Conservation (phyloP, 2,329 filamentous ascomycete species). For the Hypomyces rosellus region DNA sequence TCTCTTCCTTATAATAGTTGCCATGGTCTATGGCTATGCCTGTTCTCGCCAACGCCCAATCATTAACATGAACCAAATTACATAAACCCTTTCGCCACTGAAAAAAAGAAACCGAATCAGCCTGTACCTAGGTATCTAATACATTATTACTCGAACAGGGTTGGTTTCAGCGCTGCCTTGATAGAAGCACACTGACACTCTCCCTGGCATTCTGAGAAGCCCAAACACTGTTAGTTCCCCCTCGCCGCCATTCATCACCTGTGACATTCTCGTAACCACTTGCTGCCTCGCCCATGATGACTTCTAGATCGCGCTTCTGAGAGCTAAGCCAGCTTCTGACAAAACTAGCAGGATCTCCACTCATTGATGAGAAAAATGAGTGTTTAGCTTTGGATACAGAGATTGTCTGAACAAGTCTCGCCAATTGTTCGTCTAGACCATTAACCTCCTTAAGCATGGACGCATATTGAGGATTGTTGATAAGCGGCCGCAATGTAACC, state of each 20-base stretch:
- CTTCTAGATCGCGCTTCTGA: slow-evolving; percentile 84
- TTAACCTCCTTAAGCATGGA: slow-evolving; percentile 70
- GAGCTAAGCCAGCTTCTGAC: slow-evolving; percentile 82
- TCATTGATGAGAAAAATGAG: slow-evolving; percentile 73
- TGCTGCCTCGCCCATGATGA: slow-evolving; percentile 76
- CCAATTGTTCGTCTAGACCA: slow-evolving; percentile 76
- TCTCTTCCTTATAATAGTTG: neutral
- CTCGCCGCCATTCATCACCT: slow-evolving; percentile 64
- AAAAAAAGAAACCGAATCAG: no score
- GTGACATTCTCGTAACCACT: slow-evolving; percentile 53
- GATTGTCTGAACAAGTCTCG: slow-evolving; percentile 74
- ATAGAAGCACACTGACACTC: slow-evolving; percentile 56
- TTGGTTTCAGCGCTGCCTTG: slow-evolving; percentile 39
- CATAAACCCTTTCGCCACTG: no score
- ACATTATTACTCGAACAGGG: neutral
- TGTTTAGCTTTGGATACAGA: slow-evolving; percentile 84
- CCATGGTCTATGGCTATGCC: neutral
- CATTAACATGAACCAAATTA: neutral
- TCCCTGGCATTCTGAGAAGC: slow-evolving; percentile 52
- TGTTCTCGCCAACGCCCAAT: neutral
- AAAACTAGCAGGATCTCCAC: slow-evolving; percentile 77
- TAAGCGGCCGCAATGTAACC: slow-evolving; percentile 56
- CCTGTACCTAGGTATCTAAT: no score
- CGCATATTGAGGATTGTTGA: slow-evolving; percentile 64
- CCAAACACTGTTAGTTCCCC: slow-evolving; percentile 51